Evolutionary conservation across 768 basidiomycete genomes (phyloP), one percentile per base, ranked within the genome.

Genomic region (Trametes villosa): DNA sequence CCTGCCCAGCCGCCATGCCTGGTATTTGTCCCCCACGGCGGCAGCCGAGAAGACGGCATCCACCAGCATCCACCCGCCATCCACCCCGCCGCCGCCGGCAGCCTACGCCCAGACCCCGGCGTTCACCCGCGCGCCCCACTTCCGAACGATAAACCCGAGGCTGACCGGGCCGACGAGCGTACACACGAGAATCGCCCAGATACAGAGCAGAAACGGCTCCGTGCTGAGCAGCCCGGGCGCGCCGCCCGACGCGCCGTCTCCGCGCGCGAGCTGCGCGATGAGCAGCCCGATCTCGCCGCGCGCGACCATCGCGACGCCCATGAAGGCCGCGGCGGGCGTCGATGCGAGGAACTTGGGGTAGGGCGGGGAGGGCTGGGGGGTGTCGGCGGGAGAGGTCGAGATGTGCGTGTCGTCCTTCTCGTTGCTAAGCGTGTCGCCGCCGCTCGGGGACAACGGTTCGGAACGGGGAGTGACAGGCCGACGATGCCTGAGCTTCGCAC

Each of bases 211-310:
- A 63, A 79, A 81, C 22, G 76, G 68, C 47, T 79, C 77, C n/a
- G 75, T 74, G 9, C 60, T 59, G 17, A 72, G 52, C 6, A 72
- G 60, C 17, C 66, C 65, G 75, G 55, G 5, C 74, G 74, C 17
- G 13, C 38, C 48, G 22, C 22, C 5, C 9, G 46, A 12, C 20
- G 29, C 12, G 26, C 50, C 8, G 9, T 62, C 60, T 18, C 50
- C 54, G 29, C 72, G 66, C 0, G 77, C 76, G 20, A 83, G 72
- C 57, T 83, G 76, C 34, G 84, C 82, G 30, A 88, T 81, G 31
- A 87, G 82, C 47, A 89, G 76, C 13, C 85, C 86, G 27, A 89
- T 87, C 70, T 89, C 87, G 1, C 88, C 88, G 2, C 88, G 79
- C 0, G 87, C 82, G 34, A 88, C 81, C 81, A 89, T 84, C 0